Conservation (phyloP, 2,329 filamentous ascomycete species). For the Hortaea werneckii region DNA sequence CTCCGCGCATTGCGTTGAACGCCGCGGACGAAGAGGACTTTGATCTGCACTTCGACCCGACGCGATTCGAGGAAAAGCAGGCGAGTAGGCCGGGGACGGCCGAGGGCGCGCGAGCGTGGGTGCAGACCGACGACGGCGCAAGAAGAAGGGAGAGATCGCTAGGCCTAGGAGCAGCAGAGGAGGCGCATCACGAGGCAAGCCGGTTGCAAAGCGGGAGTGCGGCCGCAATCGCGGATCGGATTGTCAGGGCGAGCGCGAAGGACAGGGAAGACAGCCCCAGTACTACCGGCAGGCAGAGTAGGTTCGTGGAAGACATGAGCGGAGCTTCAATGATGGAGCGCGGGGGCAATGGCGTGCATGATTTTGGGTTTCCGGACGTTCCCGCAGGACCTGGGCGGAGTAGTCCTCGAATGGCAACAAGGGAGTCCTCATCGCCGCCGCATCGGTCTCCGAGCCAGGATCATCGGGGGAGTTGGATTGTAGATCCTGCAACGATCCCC, state of each 20-base stretch:
- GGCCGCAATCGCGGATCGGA: background rate
- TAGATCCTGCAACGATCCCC: constrained; percentile 44
- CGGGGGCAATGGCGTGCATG: background rate
- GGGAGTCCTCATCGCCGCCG: background rate
- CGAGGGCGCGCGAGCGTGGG: background rate
- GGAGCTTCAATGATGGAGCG: background rate
- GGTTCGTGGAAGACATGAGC: constrained; percentile 1
- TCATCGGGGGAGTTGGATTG: background rate
- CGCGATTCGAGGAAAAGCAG: constrained; percentile 1
- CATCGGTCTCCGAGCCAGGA: background rate
- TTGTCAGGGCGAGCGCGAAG: background rate
- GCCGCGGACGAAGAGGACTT: constrained; percentile 1
- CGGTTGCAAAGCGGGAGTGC: background rate
- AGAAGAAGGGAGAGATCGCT: too few relatives aligned
- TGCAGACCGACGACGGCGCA: background rate
- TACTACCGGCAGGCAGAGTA: background rate
- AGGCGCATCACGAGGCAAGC: background rate
- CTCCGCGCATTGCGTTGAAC: constrained; percentile 1
- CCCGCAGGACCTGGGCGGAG: background rate
- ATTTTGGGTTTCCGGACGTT: background rate
- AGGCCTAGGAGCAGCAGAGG: background rate
- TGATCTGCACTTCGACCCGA: constrained; percentile 4
- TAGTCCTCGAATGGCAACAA: background rate
- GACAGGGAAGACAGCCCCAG: background rate
- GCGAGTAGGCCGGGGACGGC: background rate